Evolutionary conservation across 768 basidiomycete genomes (phyloP).

Genomic region (Macrocybe gigantea): DNA sequence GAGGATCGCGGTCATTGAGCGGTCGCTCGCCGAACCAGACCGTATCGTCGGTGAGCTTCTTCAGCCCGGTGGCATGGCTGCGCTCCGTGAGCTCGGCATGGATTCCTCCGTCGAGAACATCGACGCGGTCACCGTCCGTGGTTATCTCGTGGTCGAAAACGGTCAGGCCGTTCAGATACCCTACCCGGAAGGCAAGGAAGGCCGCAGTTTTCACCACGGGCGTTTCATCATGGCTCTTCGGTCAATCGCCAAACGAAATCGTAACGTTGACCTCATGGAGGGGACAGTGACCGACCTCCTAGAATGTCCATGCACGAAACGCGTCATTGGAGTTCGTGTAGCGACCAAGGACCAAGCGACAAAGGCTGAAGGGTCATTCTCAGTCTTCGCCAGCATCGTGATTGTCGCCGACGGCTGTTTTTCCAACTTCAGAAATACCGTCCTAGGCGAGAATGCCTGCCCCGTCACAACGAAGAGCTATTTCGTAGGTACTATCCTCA

Average conservation of each 20-base stretch:
- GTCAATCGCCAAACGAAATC: conserved; percentile 50
- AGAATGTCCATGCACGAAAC: conserved; percentile 31
- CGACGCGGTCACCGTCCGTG: conserved; percentile 75
- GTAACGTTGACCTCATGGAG: conserved; percentile 76
- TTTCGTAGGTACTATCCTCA: conserved; percentile 82
- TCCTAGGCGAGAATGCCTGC: conserved; percentile 45
- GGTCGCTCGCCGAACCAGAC: conserved; percentile 89
- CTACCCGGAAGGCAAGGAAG: conserved; percentile 70
- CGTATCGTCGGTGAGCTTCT: conserved; percentile 96
- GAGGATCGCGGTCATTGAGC: conserved; percentile 83
- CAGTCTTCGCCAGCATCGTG: conserved; percentile 71
- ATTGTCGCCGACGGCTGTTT: conserved; percentile 93
- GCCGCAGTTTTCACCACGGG: conserved; percentile 92
- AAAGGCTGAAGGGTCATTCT: conserved; percentile 26
- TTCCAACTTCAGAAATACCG: conserved; percentile 77
- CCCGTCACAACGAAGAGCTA: conserved; percentile 62
- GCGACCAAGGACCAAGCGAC: conserved; percentile 28
- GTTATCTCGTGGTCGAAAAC: conserved; percentile 76
- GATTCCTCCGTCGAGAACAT: conserved; percentile 77
- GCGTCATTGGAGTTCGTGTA: conserved; percentile 63
- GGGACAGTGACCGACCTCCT: conserved; percentile 78
- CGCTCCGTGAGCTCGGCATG: conserved; percentile 75
- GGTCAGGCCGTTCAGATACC: conserved; percentile 80
- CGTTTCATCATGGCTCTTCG: conserved; percentile 79
- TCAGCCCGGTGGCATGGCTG: conserved; percentile 85